Evolutionary conservation across 768 basidiomycete genomes (phyloP).

Genomic region (Heimioporus sp.): DNA sequence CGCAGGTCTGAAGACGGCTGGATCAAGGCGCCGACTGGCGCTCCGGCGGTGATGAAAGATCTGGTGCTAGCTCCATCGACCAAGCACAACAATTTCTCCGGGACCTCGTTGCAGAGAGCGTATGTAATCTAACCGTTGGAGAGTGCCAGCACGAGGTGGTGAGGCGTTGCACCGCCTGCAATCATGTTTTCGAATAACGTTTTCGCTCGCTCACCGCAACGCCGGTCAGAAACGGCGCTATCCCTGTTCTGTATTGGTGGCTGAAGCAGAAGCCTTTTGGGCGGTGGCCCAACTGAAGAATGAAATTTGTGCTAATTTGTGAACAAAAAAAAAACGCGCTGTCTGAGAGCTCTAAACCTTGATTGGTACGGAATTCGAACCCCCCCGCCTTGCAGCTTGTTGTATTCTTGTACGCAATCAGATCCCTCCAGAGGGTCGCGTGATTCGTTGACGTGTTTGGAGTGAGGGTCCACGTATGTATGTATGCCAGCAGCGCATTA

Average conservation of each 20-base stretch:
- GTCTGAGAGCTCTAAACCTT: conserved; percentile 20
- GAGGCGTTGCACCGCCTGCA: conserved; percentile 15
- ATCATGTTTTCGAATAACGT: conserved; percentile 8
- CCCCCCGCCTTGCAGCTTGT: conserved; percentile 13
- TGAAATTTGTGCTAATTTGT: conserved; percentile 12
- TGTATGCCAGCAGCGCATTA: conserved; percentile 29
- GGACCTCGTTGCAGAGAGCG: conserved; percentile 21
- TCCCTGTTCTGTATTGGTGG: conserved; percentile 14
- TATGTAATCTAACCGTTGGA: conserved; percentile 24
- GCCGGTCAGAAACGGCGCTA: conserved; percentile 14
- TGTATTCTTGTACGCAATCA: conserved; percentile 28
- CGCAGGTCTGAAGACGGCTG: conserved; percentile 35
- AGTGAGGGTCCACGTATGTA: conserved; percentile 22
- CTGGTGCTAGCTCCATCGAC: conserved; percentile 26
- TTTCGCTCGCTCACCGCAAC: conserved; percentile 12
- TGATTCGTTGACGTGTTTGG: conserved; percentile 30
- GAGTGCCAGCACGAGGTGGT: conserved; percentile 23
- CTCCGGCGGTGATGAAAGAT: conserved; percentile 38
- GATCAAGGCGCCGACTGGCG: conserved; percentile 32
- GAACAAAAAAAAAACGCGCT: conserved; percentile 5
- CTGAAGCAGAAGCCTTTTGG: conserved; percentile 13
- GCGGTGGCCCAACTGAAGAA: conserved; percentile 11
- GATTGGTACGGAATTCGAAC: conserved; percentile 26
- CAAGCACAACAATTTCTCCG: conserved; percentile 8
- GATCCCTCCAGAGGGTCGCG: conserved; percentile 14